A percentile compares a stretch with the other conserved stretches of the same genome.
Conservation (phyloP, 129 eudicot species). For the Flaveria sonorensis region DNA sequence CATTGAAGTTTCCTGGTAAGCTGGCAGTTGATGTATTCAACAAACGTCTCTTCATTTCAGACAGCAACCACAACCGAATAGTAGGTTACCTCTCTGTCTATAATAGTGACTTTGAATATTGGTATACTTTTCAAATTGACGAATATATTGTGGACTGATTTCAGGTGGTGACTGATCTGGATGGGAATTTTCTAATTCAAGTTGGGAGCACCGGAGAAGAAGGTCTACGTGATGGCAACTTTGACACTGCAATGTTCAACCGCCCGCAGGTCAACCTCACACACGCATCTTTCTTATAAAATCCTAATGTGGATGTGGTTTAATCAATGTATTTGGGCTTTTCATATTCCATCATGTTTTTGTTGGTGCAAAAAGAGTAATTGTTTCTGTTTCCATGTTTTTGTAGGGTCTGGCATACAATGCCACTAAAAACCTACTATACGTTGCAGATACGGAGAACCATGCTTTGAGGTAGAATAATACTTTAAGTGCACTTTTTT, state of each 20-base stretch:
- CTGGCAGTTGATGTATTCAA: constrained; percentile 86
- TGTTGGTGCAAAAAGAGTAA: constrained; percentile 3
- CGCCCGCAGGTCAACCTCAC: constrained; percentile 75
- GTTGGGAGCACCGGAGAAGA: constrained; percentile 95
- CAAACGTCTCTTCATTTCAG: constrained; percentile 90
- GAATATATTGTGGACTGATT: constrained; percentile 13
- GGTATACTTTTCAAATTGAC: neutral
- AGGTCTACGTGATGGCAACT: constrained; percentile 89
- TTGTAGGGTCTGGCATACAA: constrained; percentile 86
- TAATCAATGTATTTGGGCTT: constrained; percentile 7
- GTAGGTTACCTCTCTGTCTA: constrained; percentile 46
- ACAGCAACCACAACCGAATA: constrained; percentile 96
- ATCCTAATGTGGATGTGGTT: constrained; percentile 10
- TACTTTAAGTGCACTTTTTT: neutral
- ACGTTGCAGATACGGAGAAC: constrained; percentile 98
- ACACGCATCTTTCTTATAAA: constrained; percentile 19
- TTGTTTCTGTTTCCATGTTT: constrained; percentile 18
- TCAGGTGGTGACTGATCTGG: constrained; percentile 96
- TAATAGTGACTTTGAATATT: neutral
- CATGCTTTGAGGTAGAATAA: constrained; percentile 82
- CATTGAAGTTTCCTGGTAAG: constrained; percentile 95
- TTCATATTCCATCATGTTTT: constrained; percentile 15
- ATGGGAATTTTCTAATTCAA: constrained; percentile 85
- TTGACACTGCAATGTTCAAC: constrained; percentile 83
- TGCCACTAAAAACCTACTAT: constrained; percentile 77